Conservation (phyloP, 2,329 filamentous ascomycete genomes). For the Exophiala alcalophila region DNA sequence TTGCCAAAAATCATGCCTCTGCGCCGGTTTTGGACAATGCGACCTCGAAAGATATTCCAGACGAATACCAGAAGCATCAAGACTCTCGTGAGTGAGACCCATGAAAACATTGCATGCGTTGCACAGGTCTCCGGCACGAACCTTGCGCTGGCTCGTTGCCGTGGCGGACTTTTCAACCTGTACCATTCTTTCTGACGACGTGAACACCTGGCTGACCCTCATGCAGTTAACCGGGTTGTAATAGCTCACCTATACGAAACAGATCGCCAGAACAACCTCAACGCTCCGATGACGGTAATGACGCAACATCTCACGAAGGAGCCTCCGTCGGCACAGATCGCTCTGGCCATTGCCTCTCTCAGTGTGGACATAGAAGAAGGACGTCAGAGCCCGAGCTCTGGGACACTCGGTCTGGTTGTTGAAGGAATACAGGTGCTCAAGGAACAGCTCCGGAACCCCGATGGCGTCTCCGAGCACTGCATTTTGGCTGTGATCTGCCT, state of each 20-base stretch:
- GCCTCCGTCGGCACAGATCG: conserved; percentile 6
- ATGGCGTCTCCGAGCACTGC: conserved; percentile 7
- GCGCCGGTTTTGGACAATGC: too few species aligned
- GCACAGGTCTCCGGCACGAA: too few species aligned
- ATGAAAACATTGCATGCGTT: too few species aligned
- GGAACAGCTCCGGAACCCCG: conserved; percentile 8
- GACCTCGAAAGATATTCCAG: too few species aligned
- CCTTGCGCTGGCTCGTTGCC: too few species aligned
- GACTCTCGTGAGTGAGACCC: too few species aligned
- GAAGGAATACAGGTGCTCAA: conserved; percentile 12
- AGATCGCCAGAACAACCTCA: conserved; percentile 2
- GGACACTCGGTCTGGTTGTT: conserved; percentile 9
- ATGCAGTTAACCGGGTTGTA: conserved; percentile 6
- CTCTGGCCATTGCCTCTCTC: conserved; percentile 13
- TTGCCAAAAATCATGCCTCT: background rate
- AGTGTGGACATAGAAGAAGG: conserved; percentile 8
- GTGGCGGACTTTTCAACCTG: too few species aligned
- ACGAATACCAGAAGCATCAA: too few species aligned
- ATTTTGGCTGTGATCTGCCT: conserved; percentile 11
- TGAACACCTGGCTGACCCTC: too few species aligned
- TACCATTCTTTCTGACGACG: too few species aligned
- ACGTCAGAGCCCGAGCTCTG: conserved; percentile 3
- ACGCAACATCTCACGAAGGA: conserved; percentile 7
- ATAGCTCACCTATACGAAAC: conserved; percentile 10
- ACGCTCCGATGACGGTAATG: conserved; percentile 7